Conservation (phyloP, 2,329 filamentous ascomycete species). For the Elsinoe necatrix region DNA sequence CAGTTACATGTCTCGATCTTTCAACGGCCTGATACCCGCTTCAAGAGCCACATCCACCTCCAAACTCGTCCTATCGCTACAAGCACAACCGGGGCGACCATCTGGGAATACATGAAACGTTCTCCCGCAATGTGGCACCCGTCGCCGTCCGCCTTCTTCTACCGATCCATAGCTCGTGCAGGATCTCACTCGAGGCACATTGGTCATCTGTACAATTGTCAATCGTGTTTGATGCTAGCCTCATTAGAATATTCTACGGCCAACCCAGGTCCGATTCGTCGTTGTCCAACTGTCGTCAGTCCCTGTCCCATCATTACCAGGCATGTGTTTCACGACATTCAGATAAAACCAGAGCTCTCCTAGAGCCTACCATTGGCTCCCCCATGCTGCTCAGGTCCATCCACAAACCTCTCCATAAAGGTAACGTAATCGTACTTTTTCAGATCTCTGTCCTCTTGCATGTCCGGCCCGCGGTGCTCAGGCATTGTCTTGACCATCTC, state of each 20-base stretch:
- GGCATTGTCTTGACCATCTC: conserved; percentile 85
- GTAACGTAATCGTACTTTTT: conserved; percentile 92
- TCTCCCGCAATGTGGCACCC: conserved; percentile 8
- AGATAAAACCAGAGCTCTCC: conserved; percentile 10
- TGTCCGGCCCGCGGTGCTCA: conserved; percentile 70
- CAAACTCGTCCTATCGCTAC: not conserved
- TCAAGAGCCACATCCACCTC: not conserved
- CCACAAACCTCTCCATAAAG: conserved; percentile 76
- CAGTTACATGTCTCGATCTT: conserved; percentile 10
- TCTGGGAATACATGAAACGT: conserved; percentile 9
- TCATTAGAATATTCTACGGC: conserved; percentile 11
- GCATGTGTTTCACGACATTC: not conserved
- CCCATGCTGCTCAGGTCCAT: conserved; percentile 3
- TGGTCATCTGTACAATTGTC: not conserved
- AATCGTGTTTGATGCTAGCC: conserved; percentile 2
- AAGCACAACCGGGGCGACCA: conserved; percentile 9
- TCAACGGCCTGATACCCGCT: conserved; percentile 6
- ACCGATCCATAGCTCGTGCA: not conserved
- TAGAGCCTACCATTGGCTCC: conserved; percentile 15
- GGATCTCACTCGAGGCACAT: not conserved
- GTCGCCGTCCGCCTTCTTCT: conserved; percentile 5
- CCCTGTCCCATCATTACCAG: not conserved
- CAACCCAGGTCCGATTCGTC: not conserved
- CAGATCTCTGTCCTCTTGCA: conserved; percentile 72
- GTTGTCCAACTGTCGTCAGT: conserved; percentile 7